Conservation (phyloP, 1,139 yeast species). For the Pichia sp. region DNA sequence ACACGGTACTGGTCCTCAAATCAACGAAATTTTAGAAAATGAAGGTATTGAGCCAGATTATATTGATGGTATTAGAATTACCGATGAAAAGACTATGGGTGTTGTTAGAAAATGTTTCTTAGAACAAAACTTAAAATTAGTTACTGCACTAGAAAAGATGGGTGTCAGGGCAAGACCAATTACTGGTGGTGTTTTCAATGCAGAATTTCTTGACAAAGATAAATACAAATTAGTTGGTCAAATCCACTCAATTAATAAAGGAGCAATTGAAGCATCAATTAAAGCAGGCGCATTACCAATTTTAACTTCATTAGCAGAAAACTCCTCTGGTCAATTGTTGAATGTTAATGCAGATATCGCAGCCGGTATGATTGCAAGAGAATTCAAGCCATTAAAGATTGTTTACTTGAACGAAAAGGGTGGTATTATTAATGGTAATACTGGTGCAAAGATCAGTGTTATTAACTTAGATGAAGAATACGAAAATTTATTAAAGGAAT, state of each 20-base stretch:
- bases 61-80: conserved; percentile 93
- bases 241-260: conserved; percentile 78
- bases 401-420: conserved; percentile 97
- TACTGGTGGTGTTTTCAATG: conserved; percentile 95
- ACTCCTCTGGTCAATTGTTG: conserved; percentile 90
- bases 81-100: conserved; percentile 91
- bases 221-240: conserved; percentile 92
- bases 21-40: conserved; percentile 84
- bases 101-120: conserved; percentile 93
- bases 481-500: conserved; percentile 80
- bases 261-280: conserved; percentile 90
- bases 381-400: conserved; percentile 91
- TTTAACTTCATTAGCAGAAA: conserved; percentile 92
- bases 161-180: conserved; percentile 99
- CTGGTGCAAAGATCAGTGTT: conserved; percentile 83
- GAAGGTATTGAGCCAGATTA: conserved; percentile 96
- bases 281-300: conserved; percentile 96
- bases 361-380: conserved; percentile 96
- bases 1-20: conserved; percentile 99
- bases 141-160: conserved; percentile 90
- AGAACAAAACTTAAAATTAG: conserved; percentile 89
- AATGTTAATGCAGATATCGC: conserved; percentile 99
- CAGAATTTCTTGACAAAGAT: conserved; percentile 83
- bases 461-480: conserved; percentile 96
- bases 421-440: conserved; percentile 87